Evolutionary conservation across 108 stramenopile species (phyloP).

Genomic region (Aureococcus anophagefferens): DNA sequence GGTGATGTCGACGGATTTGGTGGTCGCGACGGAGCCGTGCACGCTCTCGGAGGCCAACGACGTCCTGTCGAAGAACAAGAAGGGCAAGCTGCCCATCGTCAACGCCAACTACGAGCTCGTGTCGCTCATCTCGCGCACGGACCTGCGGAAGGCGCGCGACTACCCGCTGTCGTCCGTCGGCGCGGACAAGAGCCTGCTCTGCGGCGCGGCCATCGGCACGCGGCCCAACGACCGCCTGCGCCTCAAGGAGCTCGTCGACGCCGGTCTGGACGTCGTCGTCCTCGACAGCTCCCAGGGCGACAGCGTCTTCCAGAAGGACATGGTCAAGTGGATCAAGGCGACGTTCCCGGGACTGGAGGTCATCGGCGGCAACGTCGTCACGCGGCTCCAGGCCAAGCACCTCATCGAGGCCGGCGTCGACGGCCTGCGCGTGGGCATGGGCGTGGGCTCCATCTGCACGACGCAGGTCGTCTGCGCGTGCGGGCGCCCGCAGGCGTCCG

Average conservation of each 20-base stretch:
- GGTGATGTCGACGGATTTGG: slow-evolving; percentile 66
- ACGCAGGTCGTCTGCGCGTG: slow-evolving; percentile 99
- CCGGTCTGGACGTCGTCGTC: slow-evolving; percentile 97
- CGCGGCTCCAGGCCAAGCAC: slow-evolving; percentile 84
- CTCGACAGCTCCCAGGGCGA: slow-evolving; percentile 99
- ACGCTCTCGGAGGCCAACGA: slow-evolving; percentile 86
- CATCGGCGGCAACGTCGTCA: slow-evolving; percentile 98
- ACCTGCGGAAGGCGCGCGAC: slow-evolving; percentile 95
- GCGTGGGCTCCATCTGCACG: slow-evolving; percentile 98
- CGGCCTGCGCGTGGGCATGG: slow-evolving; percentile 99
- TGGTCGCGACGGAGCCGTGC: slow-evolving; percentile 91
- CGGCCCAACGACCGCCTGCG: slow-evolving; percentile 91
- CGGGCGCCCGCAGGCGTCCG: slow-evolving; percentile 95
- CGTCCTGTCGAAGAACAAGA: slow-evolving; percentile 85
- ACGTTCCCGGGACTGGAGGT: slow-evolving; percentile 77
- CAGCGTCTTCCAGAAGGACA: slow-evolving; percentile 95
- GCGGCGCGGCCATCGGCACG: slow-evolving; percentile 96
- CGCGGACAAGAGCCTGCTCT: slow-evolving; percentile 85
- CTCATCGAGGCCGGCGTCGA: slow-evolving; percentile 98
- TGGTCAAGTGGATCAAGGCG: slow-evolving; percentile 70
- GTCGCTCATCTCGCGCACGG: slow-evolving; percentile 91
- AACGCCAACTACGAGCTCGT: slow-evolving; percentile 89
- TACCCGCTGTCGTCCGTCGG: slow-evolving; percentile 88
- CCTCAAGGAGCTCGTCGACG: slow-evolving; percentile 70
- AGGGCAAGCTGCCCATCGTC: slow-evolving; percentile 97